These are phyloP conservation scores for Heracleum sosnowskyi DNA, from an alignment of 129 eudicot species.

Conservation along the genomic window DNA sequence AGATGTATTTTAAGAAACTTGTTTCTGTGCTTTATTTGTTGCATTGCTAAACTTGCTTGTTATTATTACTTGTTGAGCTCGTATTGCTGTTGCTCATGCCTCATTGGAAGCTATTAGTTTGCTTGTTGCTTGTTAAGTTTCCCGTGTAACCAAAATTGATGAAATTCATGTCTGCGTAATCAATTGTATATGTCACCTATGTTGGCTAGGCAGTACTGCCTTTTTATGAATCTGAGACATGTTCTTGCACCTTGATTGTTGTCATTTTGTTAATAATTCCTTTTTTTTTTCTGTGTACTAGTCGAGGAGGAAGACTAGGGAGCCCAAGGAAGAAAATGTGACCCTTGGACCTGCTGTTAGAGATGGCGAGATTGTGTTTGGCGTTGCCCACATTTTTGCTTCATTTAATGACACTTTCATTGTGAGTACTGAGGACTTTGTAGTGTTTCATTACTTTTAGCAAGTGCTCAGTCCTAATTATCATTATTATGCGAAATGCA, in stretches of 20 bases:
- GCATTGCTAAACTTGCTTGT: neutral
- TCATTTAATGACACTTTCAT: conserved; percentile 61
- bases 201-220: neutral
- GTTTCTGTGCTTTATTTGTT: neutral
- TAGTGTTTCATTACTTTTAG: neutral
- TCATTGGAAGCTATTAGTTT: neutral
- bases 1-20: neutral
- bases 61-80: neutral
- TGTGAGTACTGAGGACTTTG: conserved; percentile 29
- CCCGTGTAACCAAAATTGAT: neutral
- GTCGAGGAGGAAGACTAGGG: conserved; percentile 51
- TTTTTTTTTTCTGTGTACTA: neutral
- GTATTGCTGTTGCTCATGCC: neutral
- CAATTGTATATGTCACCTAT: neutral
- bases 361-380: conserved; percentile 55
- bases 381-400: conserved; percentile 57
- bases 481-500: conserved; percentile 13
- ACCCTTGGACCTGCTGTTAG: conserved; percentile 51
- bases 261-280: neutral
- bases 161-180: neutral
- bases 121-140: neutral
- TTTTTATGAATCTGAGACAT: neutral
- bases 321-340: conserved; percentile 59
- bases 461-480: too few species aligned
- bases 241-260: neutral